Percentiles rank a stretch among this genome's conserved stretches.
Conservation (phyloP, 768 basidiomycete genomes). For the Lanmaoa pseudosensibilis region DNA sequence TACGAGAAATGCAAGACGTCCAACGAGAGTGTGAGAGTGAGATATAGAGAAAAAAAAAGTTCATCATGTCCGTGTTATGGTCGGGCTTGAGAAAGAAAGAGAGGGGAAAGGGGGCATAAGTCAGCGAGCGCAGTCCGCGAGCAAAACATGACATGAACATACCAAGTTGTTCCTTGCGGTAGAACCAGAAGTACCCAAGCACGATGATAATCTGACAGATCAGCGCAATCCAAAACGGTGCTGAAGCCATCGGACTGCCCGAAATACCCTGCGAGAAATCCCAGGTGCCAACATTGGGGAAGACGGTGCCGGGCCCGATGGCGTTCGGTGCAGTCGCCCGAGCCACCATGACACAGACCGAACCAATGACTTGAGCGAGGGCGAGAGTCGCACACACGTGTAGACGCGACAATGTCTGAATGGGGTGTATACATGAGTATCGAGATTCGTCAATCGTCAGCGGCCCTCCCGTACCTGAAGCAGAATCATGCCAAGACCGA, state of each 20-base stretch:
- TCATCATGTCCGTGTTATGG: background rate
- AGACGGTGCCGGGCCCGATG: constrained; percentile 87
- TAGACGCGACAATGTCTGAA: constrained; percentile 80
- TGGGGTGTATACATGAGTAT: background rate
- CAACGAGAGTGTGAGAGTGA: background rate
- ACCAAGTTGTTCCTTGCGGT: constrained; percentile 92
- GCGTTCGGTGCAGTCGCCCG: constrained; percentile 87
- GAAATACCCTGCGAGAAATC: constrained; percentile 71
- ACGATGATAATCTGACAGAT: constrained; percentile 82
- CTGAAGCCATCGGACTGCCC: constrained; percentile 79
- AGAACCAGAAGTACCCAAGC: constrained; percentile 94
- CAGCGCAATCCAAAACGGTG: constrained; percentile 87
- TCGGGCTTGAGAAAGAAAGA: constrained; percentile 3
- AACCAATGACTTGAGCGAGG: constrained; percentile 87
- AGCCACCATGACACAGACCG: constrained; percentile 89
- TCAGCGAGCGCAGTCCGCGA: background rate
- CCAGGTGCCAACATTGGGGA: constrained; percentile 92
- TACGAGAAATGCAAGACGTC: constrained; percentile 2
- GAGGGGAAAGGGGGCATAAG: no score
- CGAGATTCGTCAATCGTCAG: background rate
- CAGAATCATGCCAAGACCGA: constrained; percentile 89
- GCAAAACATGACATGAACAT: constrained; percentile 21
- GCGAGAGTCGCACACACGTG: constrained; percentile 94
- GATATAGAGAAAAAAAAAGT: background rate
- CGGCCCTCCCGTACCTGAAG: constrained; percentile 49